phyloP scores from a whole-genome alignment of 345 rosid genomes.

The Triadica sebifera region DNA sequence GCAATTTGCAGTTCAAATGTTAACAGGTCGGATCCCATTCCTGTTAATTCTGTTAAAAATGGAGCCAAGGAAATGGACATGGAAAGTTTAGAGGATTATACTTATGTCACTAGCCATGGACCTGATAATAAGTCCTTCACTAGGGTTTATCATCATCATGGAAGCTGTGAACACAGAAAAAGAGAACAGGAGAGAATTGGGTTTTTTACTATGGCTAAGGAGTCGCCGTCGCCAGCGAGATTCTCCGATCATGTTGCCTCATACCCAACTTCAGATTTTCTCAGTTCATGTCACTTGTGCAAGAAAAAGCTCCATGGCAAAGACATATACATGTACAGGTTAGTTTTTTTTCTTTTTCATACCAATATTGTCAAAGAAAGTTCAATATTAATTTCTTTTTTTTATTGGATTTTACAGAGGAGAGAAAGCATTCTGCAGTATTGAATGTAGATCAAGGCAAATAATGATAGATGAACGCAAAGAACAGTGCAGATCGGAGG shows the following conservation, averaged over 20 bases:
- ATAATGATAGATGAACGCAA: conserved; percentile 60
- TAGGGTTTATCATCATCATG: conserved; percentile 42
- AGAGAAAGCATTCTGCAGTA: conserved; percentile 82
- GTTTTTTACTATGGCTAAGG: conserved; percentile 5
- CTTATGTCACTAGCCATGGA: conserved; percentile 56
- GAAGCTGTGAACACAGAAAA: no score
- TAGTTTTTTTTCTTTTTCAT: no score
- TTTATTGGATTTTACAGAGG: conserved; percentile 44
- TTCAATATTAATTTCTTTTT: background rate
- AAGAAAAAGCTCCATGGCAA: conserved; percentile 64
- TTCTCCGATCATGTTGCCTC: conserved; percentile 16
- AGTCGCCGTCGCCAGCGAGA: no score
- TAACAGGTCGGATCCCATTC: conserved; percentile 38
- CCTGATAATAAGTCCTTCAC: conserved; percentile 42
- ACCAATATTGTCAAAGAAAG: no score
- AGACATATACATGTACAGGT: conserved; percentile 90
- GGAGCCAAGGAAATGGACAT: conserved; percentile 30
- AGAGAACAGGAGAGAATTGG: background rate
- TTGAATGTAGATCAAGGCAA: conserved; percentile 68
- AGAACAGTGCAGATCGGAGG: conserved; percentile 60
- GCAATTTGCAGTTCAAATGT: conserved; percentile 27
- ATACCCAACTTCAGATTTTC: conserved; percentile 51
- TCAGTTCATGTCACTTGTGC: conserved; percentile 64
- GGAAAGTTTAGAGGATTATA: conserved; percentile 59
- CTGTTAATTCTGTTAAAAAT: background rate